Conservation (phyloP, 345 rosid species). For the Carallia pectinifolia region DNA sequence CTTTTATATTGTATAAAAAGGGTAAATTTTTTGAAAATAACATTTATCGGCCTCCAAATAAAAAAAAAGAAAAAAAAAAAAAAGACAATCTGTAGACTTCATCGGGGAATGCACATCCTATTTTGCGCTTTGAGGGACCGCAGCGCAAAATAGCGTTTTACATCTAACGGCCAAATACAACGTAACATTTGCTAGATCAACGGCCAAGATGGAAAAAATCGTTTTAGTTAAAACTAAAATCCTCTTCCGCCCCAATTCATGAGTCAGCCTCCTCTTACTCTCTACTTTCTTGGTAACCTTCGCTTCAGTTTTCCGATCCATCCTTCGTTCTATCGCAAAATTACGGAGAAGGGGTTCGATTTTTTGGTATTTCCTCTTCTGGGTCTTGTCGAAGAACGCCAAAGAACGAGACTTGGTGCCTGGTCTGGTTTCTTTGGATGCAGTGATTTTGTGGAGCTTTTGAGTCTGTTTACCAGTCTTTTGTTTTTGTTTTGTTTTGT, state of each 20-base stretch:
- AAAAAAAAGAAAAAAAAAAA: no score
- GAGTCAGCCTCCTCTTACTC: no score
- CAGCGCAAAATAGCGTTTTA: not conserved
- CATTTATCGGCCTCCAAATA: no score
- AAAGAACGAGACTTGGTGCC: not conserved
- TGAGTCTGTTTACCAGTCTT: not conserved
- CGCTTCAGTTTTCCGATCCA: no score
- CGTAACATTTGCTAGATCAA: not conserved
- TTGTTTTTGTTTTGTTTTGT: no score
- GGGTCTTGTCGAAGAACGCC: slow-evolving; percentile 16
- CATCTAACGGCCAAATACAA: not conserved
- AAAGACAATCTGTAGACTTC: no score
- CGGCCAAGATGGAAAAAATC: not conserved
- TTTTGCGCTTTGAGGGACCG: no score
- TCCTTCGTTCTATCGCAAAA: not conserved
- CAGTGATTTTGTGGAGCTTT: slow-evolving; percentile 3
- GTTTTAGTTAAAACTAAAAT: not conserved
- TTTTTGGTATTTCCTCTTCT: slow-evolving; percentile 2
- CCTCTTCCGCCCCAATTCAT: not conserved
- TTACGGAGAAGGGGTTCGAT: not conserved
- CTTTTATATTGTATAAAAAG: no score
- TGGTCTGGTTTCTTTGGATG: no score
- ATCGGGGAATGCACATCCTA: no score
- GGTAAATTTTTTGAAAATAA: no score
- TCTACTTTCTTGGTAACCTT: no score